Conservation (phyloP, 2,329 filamentous ascomycete genomes). For the Fusarium nurragi region DNA sequence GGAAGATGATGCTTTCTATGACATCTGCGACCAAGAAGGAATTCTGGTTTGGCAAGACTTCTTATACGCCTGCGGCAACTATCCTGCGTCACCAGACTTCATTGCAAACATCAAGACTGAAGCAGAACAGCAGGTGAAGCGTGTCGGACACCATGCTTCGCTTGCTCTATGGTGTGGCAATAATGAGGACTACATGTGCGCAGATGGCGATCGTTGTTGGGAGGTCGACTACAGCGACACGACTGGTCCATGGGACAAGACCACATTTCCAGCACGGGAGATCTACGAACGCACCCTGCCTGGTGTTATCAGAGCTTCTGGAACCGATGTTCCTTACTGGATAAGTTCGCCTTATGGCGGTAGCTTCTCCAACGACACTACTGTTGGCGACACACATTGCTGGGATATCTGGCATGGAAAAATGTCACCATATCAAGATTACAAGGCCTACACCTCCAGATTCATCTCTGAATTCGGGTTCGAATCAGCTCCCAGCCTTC, state of each 20-base stretch:
- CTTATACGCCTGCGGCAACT: constrained; percentile 6
- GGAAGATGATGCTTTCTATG: neutral
- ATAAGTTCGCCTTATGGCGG: constrained; percentile 1
- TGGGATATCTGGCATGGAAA: constrained; percentile 17
- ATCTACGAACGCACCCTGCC: neutral
- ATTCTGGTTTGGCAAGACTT: constrained; percentile 15
- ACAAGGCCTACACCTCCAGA: constrained; percentile 1
- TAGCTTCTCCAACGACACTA: neutral
- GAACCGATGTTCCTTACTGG: neutral
- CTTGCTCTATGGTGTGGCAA: constrained; percentile 7
- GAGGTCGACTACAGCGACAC: constrained; percentile 9
- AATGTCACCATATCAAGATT: constrained; percentile 3
- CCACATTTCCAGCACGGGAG: neutral
- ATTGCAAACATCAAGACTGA: neutral
- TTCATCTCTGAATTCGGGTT: neutral
- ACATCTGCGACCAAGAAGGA: neutral
- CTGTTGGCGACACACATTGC: neutral
- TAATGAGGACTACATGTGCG: constrained; percentile 15
- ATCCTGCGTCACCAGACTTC: neutral
- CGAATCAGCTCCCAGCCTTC: neutral
- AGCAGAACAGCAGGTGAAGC: neutral
- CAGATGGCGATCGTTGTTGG: constrained; percentile 4
- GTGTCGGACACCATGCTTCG: neutral
- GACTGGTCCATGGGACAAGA: constrained; percentile 3
- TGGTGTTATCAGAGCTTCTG: neutral